Conservation (phyloP, 495 filamentous ascomycete species). For the Rostrohypoxylon terebratum region DNA sequence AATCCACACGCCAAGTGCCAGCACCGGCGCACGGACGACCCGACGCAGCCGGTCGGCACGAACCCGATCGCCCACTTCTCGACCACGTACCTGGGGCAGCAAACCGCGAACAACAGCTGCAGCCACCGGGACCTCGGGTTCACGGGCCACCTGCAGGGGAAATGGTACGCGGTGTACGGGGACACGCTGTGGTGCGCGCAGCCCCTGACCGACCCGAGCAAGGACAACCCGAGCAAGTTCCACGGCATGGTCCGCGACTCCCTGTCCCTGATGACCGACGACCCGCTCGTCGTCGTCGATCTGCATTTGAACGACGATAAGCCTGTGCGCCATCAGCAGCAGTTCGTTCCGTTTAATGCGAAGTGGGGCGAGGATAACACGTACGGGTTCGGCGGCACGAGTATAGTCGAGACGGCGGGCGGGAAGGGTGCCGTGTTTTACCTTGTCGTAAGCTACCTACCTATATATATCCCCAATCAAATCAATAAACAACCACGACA, state of each 20-base stretch:
- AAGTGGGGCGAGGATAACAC: constrained; percentile 50
- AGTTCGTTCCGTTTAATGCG: constrained; percentile 51
- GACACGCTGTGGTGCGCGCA: constrained; percentile 54
- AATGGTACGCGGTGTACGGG: constrained; percentile 55
- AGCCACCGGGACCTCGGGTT: constrained; percentile 57
- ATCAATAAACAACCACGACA: background rate
- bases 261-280: constrained; percentile 46
- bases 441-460: constrained; percentile 41
- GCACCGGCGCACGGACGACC: constrained; percentile 37
- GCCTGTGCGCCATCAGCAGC: constrained; percentile 49
- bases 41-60: constrained; percentile 50
- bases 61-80: constrained; percentile 45
- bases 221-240: constrained; percentile 45
- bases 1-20: background rate
- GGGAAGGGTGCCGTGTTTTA: constrained; percentile 48
- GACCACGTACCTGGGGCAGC: constrained; percentile 50
- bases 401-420: constrained; percentile 48
- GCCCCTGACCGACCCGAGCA: constrained; percentile 44
- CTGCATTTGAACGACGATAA: constrained; percentile 48
- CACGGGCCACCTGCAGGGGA: constrained; percentile 50
- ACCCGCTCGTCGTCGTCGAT: constrained; percentile 49
- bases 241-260: constrained; percentile 55
- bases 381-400: constrained; percentile 54
- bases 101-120: constrained; percentile 53
- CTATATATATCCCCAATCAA: background rate